Conservation (phyloP, 1,139 yeast genomes). For the Protomyces gravidus region DNA sequence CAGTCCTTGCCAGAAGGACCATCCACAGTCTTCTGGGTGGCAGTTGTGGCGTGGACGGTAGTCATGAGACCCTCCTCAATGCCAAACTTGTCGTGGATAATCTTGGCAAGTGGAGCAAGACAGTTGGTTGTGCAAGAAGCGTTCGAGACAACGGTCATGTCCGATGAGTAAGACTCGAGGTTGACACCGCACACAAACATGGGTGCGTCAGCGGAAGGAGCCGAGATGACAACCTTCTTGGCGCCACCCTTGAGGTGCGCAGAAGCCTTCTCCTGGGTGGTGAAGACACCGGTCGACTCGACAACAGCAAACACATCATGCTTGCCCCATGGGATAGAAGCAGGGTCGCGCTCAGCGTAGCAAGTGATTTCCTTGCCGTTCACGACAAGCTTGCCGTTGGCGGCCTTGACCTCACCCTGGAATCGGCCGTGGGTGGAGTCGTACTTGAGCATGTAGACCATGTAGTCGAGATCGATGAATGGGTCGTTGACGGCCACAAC, state of each 20-base stretch:
- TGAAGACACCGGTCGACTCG: constrained; percentile 88
- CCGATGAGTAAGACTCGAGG: constrained; percentile 65
- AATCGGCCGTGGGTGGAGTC: constrained; percentile 79
- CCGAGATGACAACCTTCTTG: constrained; percentile 83
- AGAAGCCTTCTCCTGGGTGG: constrained; percentile 69
- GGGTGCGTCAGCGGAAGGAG: constrained; percentile 84
- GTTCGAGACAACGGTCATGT: constrained; percentile 68
- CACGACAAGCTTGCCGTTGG: constrained; percentile 56
- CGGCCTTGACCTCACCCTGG: constrained; percentile 61
- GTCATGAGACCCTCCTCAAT: constrained; percentile 86
- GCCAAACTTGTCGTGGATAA: constrained; percentile 72
- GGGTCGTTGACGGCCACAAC: constrained; percentile 83
- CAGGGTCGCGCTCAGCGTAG: constrained; percentile 75
- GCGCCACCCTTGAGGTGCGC: constrained; percentile 82
- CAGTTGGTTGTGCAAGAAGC: constrained; percentile 91
- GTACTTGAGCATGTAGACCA: constrained; percentile 83
- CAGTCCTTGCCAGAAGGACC: constrained; percentile 93
- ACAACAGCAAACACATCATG: constrained; percentile 68
- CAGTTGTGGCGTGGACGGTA: constrained; percentile 85
- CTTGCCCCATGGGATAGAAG: constrained; percentile 76
- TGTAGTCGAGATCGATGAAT: constrained; percentile 75
- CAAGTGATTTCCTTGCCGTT: constrained; percentile 66
- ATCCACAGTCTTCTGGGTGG: constrained; percentile 86
- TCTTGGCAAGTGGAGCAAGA: constrained; percentile 83
- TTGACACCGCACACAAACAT: constrained; percentile 86